Conservation (phyloP, 352 stramenopile genomes). For the Phytopythium cucurbitacearum region DNA sequence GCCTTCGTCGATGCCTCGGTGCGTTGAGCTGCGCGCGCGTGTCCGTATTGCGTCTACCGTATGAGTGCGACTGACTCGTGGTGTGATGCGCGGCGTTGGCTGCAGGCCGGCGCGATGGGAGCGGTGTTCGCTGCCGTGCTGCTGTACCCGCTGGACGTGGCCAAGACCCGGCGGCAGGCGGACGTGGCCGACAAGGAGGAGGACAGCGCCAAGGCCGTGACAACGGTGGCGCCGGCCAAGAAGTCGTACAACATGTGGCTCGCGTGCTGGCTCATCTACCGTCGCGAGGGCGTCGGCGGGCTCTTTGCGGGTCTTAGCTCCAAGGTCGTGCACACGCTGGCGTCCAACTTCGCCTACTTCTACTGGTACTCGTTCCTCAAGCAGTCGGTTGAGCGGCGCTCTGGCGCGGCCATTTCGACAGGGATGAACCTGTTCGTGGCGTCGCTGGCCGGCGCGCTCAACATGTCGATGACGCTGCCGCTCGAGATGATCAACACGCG, state of each 20-base stretch:
- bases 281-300: conserved; percentile 50
- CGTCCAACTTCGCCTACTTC: conserved; percentile 83
- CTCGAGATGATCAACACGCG: conserved; percentile 87
- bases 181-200: conserved; percentile 26
- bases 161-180: conserved; percentile 72
- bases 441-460: conserved; percentile 76
- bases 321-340: conserved; percentile 71
- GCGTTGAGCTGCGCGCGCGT: conserved; percentile 10
- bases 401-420: conserved; percentile 42
- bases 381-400: conserved; percentile 45
- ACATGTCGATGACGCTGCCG: conserved; percentile 85
- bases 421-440: conserved; percentile 71
- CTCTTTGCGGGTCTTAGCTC: conserved; percentile 69
- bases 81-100: not conserved
- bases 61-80: not conserved
- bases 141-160: conserved; percentile 73
- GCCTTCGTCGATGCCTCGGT: conserved; percentile 77
- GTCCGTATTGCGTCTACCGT: not conserved
- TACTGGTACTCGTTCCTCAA: conserved; percentile 87
- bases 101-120: conserved; percentile 67
- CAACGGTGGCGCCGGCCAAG: conserved; percentile 25
- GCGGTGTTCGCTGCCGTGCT: conserved; percentile 68
- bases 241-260: conserved; percentile 46
- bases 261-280: conserved; percentile 65
- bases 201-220: conserved; percentile 18